Percentiles rank a stretch among this genome's conserved stretches.
phyloP scores from a whole-genome alignment of 208 protist species.

The Balamuthia mandrillaris region DNA sequence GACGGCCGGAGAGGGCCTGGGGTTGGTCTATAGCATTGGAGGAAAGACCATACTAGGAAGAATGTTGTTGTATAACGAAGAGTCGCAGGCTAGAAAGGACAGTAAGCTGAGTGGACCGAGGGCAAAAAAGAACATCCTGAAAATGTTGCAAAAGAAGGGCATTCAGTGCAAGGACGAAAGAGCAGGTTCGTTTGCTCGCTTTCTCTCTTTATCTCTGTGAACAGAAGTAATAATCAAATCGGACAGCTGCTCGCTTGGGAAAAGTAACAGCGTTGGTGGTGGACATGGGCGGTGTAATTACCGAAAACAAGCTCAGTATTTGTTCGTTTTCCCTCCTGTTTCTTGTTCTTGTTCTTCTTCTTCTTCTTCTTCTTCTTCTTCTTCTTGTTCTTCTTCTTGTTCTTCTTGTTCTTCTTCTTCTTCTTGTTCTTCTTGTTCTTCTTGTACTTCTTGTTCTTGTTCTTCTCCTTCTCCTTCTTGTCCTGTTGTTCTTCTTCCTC shows the following conservation, averaged over 20 bases:
- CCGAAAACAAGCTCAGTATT: conserved; percentile 31
- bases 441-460: too few relatives aligned
- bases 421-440: too few relatives aligned
- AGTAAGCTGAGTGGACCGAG: conserved; percentile 12
- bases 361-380: too few relatives aligned
- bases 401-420: too few relatives aligned
- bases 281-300: background rate
- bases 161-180: background rate
- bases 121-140: conserved; percentile 21
- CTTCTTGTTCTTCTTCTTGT: too few relatives aligned
- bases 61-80: conserved; percentile 25
- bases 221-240: background rate
- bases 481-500: too few relatives aligned
- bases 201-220: background rate
- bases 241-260: background rate
- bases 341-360: too few relatives aligned
- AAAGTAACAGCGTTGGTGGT: background rate
- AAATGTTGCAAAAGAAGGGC: conserved; percentile 15
- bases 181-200: background rate
- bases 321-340: too few relatives aligned
- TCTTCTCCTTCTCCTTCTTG: too few relatives aligned
- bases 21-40: background rate
- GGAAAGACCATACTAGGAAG: background rate
- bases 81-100: background rate
- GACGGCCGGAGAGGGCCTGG: background rate